Evolutionary conservation across 345 rosid species (phyloP), one percentile per base, ranked within the genome.

Genomic region (Punica granatum): DNA sequence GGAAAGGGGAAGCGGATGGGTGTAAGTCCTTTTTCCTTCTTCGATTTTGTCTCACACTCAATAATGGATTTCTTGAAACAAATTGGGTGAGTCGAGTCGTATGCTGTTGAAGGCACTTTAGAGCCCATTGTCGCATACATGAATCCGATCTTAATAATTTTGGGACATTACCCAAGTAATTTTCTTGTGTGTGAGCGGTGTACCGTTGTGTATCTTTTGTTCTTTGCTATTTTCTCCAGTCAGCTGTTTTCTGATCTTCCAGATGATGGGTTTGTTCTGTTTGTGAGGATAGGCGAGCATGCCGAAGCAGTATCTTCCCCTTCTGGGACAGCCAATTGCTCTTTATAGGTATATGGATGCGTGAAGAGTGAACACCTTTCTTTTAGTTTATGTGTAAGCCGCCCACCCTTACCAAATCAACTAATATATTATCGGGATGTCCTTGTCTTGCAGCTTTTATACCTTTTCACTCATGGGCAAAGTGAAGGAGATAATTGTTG

Each of bases 221-320:
- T 49, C 39, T 63, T 51, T 66, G 32, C 65, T 34, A 7, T 60
- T 72, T 73, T 65, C 73, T 58, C 68, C 33, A 5, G 76, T 37
- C 70, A 68, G 63, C 64, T 49, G 42, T 32, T 36, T 75, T 79
- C n/a, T 67, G 37, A 65, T 72, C 69, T 72, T 74, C 73, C 70
- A 62, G 72, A 72, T 83, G 78, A 83, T 71, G 60, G 68, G 65
- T 80, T 75, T 76, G 39, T 65, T 76, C 67, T 92, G 59, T 82
- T 81, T 78, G 71, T 81, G 74, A 54, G 68, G 73, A 78, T 73
- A 93, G 98, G 92, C 92, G 56, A 86, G 70, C 85, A 93, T 93
- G 81, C 98, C 98, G 64, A 93, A 93, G 87, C 98, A 93, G 73
- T 93, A 93, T 77, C 92, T 93, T 66, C 97, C 96, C 8, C 94